Conservation (phyloP, 192 early-diverging fungal genomes). For the Backusella morwellensis region DNA sequence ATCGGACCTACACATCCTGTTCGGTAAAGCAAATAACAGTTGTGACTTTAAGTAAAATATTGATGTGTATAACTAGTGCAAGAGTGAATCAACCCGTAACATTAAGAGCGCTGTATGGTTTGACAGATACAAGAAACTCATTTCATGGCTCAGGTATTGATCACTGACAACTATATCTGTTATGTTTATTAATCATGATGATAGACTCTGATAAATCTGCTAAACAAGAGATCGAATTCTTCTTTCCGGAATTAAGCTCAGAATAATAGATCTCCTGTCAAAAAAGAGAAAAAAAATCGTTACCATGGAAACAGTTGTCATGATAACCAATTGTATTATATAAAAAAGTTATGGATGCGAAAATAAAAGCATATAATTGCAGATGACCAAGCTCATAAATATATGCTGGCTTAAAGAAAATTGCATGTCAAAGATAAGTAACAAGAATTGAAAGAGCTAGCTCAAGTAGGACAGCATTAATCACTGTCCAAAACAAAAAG, state of each 20-base stretch:
- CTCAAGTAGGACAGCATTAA: not conserved
- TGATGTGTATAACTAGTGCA: conserved; percentile 37
- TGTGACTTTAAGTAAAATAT: not conserved
- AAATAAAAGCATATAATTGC: not conserved
- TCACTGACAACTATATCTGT: not conserved
- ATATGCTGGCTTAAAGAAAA: not conserved
- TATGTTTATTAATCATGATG: not conserved
- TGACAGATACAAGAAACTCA: conserved; percentile 75
- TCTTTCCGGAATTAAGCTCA: conserved; percentile 48
- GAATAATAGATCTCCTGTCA: not conserved
- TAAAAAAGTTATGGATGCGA: not conserved
- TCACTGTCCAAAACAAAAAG: not conserved
- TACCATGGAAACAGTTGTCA: not conserved
- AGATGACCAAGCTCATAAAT: not conserved
- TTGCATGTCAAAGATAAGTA: not conserved
- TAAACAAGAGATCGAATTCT: conserved; percentile 53
- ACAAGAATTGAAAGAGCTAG: not conserved
- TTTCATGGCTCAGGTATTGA: conserved; percentile 69
- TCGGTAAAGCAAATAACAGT: conserved; percentile 37
- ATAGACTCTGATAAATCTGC: conserved; percentile 60
- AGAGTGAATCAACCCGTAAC: conserved; percentile 51
- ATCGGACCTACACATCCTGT: conserved; percentile 70
- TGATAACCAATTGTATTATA: not conserved
- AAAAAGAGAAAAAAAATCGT: not conserved
- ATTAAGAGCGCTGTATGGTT: conserved; percentile 59